phyloP scores from a whole-genome alignment of 2,329 filamentous ascomycete genomes.

The Pseudonectria foliicola region DNA sequence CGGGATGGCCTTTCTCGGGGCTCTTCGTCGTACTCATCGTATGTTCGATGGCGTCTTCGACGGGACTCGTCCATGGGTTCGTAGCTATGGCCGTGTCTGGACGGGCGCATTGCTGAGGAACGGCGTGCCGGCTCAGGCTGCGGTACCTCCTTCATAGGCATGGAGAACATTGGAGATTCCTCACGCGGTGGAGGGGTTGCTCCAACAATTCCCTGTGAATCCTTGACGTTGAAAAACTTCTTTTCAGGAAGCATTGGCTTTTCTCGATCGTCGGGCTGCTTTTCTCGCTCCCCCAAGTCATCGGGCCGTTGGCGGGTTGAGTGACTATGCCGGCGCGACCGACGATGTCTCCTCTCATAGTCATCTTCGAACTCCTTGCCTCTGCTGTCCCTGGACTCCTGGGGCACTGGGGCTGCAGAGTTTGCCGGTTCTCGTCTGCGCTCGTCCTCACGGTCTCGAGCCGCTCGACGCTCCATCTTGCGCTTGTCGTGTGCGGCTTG shows the following conservation, averaged over 20 bases:
- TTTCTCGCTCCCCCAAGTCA: slow-evolving; percentile 18
- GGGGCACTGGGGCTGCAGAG: slow-evolving; percentile 1
- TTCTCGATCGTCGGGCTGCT: slow-evolving; percentile 18
- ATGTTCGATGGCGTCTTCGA: slow-evolving; percentile 14
- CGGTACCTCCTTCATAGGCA: slow-evolving; percentile 15
- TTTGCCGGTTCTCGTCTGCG: slow-evolving; percentile 11
- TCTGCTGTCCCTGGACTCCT: slow-evolving; percentile 16
- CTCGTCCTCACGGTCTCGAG: slow-evolving; percentile 23
- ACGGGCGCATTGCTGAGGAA: slow-evolving; percentile 10
- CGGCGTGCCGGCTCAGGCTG: slow-evolving; percentile 26
- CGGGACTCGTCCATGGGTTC: slow-evolving; percentile 16
- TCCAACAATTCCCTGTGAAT: slow-evolving; percentile 28
- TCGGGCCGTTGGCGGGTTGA: slow-evolving; percentile 28
- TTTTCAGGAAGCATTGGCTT: slow-evolving; percentile 24
- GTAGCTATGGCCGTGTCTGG: slow-evolving; percentile 10
- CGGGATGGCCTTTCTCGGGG: slow-evolving; percentile 10
- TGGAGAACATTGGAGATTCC: slow-evolving; percentile 11
- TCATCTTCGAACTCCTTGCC: slow-evolving; percentile 29
- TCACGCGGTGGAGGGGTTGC: slow-evolving; percentile 17
- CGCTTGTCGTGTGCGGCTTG: slow-evolving; percentile 43
- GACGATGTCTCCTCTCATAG: slow-evolving; percentile 27
- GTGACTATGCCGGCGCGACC: slow-evolving; percentile 36
- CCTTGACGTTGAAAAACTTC: slow-evolving; percentile 36
- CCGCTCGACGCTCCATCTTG: slow-evolving; percentile 37
- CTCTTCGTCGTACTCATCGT: slow-evolving; percentile 7